Evolutionary conservation across 805 yeast genomes (phyloP).

Genomic region (Wickerhamomyces mucosus): DNA sequence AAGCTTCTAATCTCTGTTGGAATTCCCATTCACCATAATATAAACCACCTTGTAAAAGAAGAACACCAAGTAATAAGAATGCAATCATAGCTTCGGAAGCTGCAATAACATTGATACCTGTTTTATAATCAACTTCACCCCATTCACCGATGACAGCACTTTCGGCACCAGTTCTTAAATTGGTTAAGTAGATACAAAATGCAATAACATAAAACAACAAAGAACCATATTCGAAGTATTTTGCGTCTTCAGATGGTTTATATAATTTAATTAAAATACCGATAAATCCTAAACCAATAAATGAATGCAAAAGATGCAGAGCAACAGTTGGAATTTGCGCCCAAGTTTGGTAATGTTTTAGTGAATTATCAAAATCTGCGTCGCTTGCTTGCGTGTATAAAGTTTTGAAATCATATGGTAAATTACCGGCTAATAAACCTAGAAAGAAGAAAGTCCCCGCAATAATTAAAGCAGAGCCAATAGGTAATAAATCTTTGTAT

Average conservation of each 20-base stretch:
- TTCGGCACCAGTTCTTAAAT: conserved; percentile 70
- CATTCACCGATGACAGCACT: conserved; percentile 66
- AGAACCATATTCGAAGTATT: conserved; percentile 85
- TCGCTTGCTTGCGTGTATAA: conserved; percentile 52
- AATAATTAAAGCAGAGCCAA: conserved; percentile 36
- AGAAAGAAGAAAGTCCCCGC: conserved; percentile 55
- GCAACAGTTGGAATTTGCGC: conserved; percentile 52
- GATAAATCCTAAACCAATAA: conserved; percentile 53
- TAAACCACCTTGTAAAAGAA: conserved; percentile 78
- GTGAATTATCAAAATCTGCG: conserved; percentile 48
- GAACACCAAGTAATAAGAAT: conserved; percentile 64
- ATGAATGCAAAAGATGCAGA: conserved; percentile 52
- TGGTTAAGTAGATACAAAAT: conserved; percentile 74
- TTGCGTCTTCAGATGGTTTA: conserved; percentile 79
- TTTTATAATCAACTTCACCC: conserved; percentile 86
- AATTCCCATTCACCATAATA: conserved; percentile 72
- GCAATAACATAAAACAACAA: conserved; percentile 65
- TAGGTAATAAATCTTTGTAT: conserved; percentile 36
- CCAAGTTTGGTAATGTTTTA: conserved; percentile 69
- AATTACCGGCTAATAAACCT: conserved; percentile 70
- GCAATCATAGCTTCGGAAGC: conserved; percentile 78
- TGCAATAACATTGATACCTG: conserved; percentile 87
- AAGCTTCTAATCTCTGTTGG: conserved; percentile 25
- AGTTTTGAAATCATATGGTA: conserved; percentile 73
- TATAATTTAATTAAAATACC: conserved; percentile 74